Conservation (phyloP, 1,284 basidiomycete species). For the Hypsizygus ulmarius region DNA sequence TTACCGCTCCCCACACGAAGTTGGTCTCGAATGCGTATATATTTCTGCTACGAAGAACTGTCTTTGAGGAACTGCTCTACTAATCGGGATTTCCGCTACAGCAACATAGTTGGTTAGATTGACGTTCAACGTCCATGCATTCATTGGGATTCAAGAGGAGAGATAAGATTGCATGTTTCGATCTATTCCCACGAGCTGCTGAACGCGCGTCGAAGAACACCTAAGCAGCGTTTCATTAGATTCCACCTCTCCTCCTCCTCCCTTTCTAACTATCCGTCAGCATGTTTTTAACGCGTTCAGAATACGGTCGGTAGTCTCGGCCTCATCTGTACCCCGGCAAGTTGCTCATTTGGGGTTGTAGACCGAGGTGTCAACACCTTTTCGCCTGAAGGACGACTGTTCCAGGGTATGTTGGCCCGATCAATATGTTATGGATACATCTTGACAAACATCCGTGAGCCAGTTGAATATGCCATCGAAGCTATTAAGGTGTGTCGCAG, state of each 20-base stretch:
- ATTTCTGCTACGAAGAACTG: too few relatives aligned
- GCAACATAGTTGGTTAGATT: too few relatives aligned
- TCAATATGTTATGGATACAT: not conserved
- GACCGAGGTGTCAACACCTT: slow-evolving; percentile 99
- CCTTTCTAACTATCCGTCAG: slow-evolving; percentile 22
- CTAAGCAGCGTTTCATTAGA: slow-evolving; percentile 24
- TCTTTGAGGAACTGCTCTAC: too few relatives aligned
- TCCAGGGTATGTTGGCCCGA: slow-evolving; percentile 66
- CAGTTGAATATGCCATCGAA: slow-evolving; percentile 99
- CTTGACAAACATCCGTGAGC: slow-evolving; percentile 13
- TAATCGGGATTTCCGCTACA: too few relatives aligned
- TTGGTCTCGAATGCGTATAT: too few relatives aligned
- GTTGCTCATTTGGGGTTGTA: slow-evolving; percentile 28
- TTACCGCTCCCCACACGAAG: too few relatives aligned
- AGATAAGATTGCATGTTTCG: slow-evolving; percentile 24
- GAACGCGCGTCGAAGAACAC: slow-evolving; percentile 41
- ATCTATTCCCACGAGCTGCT: slow-evolving; percentile 35
- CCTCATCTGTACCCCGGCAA: not conserved
- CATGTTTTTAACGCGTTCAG: slow-evolving; percentile 93
- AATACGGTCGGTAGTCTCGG: slow-evolving; percentile 67
- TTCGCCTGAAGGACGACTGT: slow-evolving; percentile 94
- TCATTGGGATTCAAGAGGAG: slow-evolving; percentile 22
- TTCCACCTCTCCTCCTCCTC: slow-evolving; percentile 22
- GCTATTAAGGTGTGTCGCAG: slow-evolving; percentile 79
- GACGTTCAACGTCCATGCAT: too few relatives aligned